A percentile compares a stretch with the other conserved stretches of the same genome.
Evolutionary conservation across 129 eudicot species (phyloP).

Genomic region (Chrysanthemum makinoi): DNA sequence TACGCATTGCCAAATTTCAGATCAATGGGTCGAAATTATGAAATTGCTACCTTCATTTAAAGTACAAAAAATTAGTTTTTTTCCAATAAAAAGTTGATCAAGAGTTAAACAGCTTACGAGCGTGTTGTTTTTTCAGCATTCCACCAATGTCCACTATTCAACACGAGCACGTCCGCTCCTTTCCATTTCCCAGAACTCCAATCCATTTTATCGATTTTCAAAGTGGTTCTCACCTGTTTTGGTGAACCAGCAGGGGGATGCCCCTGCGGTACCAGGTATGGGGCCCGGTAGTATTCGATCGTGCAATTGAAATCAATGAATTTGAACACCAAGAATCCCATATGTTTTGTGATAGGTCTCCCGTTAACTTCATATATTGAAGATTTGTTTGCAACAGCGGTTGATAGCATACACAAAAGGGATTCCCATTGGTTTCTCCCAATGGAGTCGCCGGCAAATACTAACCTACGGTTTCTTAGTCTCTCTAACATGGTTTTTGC

Average conservation of each 20-base stretch:
- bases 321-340: conserved; percentile 64
- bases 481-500: conserved; percentile 67
- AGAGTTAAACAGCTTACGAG: conserved; percentile 37
- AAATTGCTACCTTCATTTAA: not conserved
- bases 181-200: conserved; percentile 69
- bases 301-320: conserved; percentile 75
- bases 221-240: conserved; percentile 49
- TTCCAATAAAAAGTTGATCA: not conserved
- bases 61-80: not conserved
- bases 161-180: conserved; percentile 65
- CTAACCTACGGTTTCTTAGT: conserved; percentile 57
- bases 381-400: conserved; percentile 51
- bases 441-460: conserved; percentile 84
- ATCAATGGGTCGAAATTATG: no score
- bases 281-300: conserved; percentile 77
- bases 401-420: conserved; percentile 74
- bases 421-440: conserved; percentile 98
- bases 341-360: conserved; percentile 76
- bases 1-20: not conserved
- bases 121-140: conserved; percentile 68
- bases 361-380: conserved; percentile 74
- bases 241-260: conserved; percentile 62
- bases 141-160: conserved; percentile 94
- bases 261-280: conserved; percentile 67
- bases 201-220: conserved; percentile 68